Conservation (phyloP, 148 eudicot genomes). For the Rheum nobile region DNA sequence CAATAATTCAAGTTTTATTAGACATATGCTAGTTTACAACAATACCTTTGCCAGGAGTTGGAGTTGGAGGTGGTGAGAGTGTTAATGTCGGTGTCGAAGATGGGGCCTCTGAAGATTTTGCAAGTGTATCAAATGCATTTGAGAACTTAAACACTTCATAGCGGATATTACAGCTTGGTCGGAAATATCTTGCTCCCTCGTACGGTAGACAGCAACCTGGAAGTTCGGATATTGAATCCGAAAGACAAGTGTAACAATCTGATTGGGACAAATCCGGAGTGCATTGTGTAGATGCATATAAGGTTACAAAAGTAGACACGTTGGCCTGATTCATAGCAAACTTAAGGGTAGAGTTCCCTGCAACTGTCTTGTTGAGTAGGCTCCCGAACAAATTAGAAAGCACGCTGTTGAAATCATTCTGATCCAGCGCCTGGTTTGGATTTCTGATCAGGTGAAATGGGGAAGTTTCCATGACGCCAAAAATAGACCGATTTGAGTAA, state of each 20-base stretch:
- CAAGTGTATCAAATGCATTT: neutral
- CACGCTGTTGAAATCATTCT: neutral
- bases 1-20: too few species aligned
- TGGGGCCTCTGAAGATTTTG: neutral
- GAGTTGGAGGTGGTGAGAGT: neutral
- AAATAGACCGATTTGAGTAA: constrained; percentile 10
- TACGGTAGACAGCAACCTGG: neutral
- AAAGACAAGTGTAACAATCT: constrained; percentile 11
- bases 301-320: neutral
- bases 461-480: constrained; percentile 1
- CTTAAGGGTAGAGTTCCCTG: constrained; percentile 11
- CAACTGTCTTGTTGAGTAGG: neutral
- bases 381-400: constrained; percentile 1
- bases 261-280: constrained; percentile 14
- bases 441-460: neutral
- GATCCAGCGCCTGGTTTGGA: neutral
- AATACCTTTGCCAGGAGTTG: neutral
- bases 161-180: constrained; percentile 13
- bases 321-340: neutral
- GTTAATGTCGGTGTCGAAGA: neutral
- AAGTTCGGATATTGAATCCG: neutral
- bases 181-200: neutral
- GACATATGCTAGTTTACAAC: too few species aligned
- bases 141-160: neutral
- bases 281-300: constrained; percentile 13